Percentiles rank a stretch among this genome's conserved stretches.
These are phyloP conservation scores for Rhodofomes roseus DNA, from an alignment of 1,284 basidiomycete genomes.

Conservation along the genomic window DNA sequence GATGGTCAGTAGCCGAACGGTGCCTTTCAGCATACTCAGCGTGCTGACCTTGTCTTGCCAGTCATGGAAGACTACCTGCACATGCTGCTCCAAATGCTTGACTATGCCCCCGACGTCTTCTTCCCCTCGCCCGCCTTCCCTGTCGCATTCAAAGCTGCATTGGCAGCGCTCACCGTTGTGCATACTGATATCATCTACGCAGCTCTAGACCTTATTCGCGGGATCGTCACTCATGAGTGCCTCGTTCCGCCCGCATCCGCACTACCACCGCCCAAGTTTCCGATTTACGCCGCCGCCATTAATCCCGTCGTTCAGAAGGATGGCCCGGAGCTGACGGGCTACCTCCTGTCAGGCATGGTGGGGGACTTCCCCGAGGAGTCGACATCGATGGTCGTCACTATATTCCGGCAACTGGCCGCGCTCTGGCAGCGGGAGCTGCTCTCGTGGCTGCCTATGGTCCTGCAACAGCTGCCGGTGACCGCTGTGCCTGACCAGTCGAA, in stretches of 20 bases:
- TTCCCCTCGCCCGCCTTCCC: slow-evolving; percentile 77
- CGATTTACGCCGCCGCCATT: slow-evolving; percentile 65
- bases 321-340: slow-evolving; percentile 69
- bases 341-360: slow-evolving; percentile 76
- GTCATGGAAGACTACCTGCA: slow-evolving; percentile 96
- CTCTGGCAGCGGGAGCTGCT: slow-evolving; percentile 69
- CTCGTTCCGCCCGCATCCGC: slow-evolving; percentile 37
- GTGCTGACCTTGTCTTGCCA: slow-evolving; percentile 28
- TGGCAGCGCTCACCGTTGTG: slow-evolving; percentile 77
- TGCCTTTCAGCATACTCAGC: background rate
- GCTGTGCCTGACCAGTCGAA: slow-evolving; percentile 69
- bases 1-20: slow-evolving; percentile 57
- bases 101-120: slow-evolving; percentile 71
- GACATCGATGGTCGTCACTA: slow-evolving; percentile 68
- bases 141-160: slow-evolving; percentile 68
- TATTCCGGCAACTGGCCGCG: slow-evolving; percentile 70
- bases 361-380: slow-evolving; percentile 89
- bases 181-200: slow-evolving; percentile 80
- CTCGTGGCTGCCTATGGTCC: slow-evolving; percentile 67
- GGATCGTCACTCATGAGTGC: slow-evolving; percentile 71
- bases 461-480: slow-evolving; percentile 68
- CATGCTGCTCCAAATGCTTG: slow-evolving; percentile 69
- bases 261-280: slow-evolving; percentile 57
- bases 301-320: slow-evolving; percentile 68
- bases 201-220: slow-evolving; percentile 77